Base-by-base conservation (phyloP, 176 grass and related monocot genomes). In the Zizania latifolia region DNA sequence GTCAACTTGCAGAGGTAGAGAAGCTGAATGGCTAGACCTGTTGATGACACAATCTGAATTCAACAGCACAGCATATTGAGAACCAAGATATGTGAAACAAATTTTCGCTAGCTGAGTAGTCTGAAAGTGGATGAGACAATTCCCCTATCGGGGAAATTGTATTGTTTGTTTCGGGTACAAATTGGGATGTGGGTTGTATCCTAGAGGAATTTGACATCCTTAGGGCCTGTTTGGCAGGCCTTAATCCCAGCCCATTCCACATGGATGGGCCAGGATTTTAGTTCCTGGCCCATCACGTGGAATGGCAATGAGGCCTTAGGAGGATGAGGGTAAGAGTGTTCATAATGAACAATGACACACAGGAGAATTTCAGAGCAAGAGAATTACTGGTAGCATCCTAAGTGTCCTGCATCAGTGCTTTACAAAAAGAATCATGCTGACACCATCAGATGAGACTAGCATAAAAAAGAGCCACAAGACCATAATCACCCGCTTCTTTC, bases 371-470 rank as follows among this genome's bases (percentile, higher is more conserved):
- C 37, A 22, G 36, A 51, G 24, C 33, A 35, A 24, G 62, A 53
- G 35, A 82, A 58, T 24, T 65, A 65, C 68, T 23, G 0, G 50
- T 76, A 72, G 56, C 71, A 87, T 62, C 78, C 28, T 64, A 58
- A 61, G 38, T 43, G 64, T 79, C 80, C 46, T 68, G 51, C 32
- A 68, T 6, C 8, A 45, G 34, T 72, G 27, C 37, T 68, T 78
- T 78, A 87, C 35, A 76, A 55, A 87, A 82, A 85, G 45, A 84
- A 82, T 84, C 22, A 67, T 55, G 33, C 57, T 21, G 35, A 29
- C 7, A 71, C 5, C 15, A 61, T 65, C 29, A 17, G 44, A n/a
- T 13, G 19, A 46, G 66, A 83, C 48, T 60, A 83, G 39, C 48
- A 69, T 28, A 75, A 40, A 27, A 53, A 28, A 36, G 15, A 37